A percentile compares a stretch with the other conserved stretches of the same genome.
These are phyloP conservation scores for Barnettozyma siamensis DNA, from an alignment of 805 yeast genomes.

Conservation along the genomic window DNA sequence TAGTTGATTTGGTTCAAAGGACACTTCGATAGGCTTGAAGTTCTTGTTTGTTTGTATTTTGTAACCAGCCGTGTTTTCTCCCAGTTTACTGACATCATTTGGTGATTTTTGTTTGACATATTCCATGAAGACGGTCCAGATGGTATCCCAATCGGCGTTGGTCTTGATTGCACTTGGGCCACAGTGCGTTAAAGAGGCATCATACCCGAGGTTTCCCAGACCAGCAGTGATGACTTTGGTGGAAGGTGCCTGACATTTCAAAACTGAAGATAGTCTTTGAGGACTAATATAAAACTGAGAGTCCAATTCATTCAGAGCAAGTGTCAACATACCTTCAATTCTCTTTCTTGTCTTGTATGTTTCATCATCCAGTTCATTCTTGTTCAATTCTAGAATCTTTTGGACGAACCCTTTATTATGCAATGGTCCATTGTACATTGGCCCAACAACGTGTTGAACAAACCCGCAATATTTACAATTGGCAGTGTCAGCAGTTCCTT, in stretches of 20 bases:
- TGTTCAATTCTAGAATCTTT: slow-evolving; percentile 52
- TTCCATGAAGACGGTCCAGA: slow-evolving; percentile 67
- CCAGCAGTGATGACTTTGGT: slow-evolving; percentile 69
- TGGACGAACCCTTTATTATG: slow-evolving; percentile 67
- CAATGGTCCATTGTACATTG: slow-evolving; percentile 87
- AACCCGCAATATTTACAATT: slow-evolving; percentile 67
- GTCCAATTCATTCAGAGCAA: slow-evolving; percentile 69
- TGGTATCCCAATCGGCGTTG: slow-evolving; percentile 75
- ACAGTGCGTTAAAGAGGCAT: slow-evolving; percentile 86
- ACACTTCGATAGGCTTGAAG: slow-evolving; percentile 33
- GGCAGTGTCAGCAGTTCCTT: slow-evolving; percentile 48
- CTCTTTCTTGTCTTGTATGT: slow-evolving; percentile 76
- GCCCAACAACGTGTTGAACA: slow-evolving; percentile 81
- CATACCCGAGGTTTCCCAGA: slow-evolving; percentile 74
- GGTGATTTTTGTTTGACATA: slow-evolving; percentile 47
- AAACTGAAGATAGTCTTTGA: slow-evolving; percentile 63
- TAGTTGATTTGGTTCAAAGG: slow-evolving; percentile 57
- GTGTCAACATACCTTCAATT: slow-evolving; percentile 86
- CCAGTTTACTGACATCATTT: slow-evolving; percentile 28
- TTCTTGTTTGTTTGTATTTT: slow-evolving; percentile 43
- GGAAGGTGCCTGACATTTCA: slow-evolving; percentile 83
- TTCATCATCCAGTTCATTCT: slow-evolving; percentile 40
- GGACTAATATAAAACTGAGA: slow-evolving; percentile 82
- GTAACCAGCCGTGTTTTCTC: slow-evolving; percentile 50
- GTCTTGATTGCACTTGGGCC: slow-evolving; percentile 83